These are phyloP conservation scores for Rhizopogon vinicolor DNA, from an alignment of 768 basidiomycete genomes.

Conservation along the genomic window DNA sequence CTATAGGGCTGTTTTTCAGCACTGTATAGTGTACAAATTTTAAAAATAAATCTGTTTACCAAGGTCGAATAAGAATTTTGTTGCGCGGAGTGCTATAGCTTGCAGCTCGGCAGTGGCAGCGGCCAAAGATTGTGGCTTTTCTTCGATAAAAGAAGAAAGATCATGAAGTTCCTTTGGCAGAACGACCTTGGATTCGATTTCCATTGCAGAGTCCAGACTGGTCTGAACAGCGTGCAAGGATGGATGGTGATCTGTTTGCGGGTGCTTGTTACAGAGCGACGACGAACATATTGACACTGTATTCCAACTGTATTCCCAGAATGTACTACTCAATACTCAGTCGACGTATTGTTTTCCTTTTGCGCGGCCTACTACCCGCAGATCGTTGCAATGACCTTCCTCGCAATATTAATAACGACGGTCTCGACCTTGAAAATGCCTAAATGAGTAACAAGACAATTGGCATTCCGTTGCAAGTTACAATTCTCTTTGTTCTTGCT, in stretches of 20 bases:
- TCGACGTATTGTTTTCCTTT: no score
- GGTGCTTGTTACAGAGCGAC: neutral
- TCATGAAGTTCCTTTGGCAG: constrained; percentile 40
- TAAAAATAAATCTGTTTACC: constrained; percentile 39
- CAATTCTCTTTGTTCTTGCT: neutral
- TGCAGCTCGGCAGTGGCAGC: constrained; percentile 49
- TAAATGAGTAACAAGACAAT: neutral
- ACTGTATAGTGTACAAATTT: constrained; percentile 2
- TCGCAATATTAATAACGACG: neutral
- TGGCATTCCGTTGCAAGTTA: neutral
- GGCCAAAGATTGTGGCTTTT: constrained; percentile 51
- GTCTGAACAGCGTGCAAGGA: neutral
- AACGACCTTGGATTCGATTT: constrained; percentile 10
- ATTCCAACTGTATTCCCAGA: no score
- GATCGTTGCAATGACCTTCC: no score
- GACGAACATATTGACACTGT: no score
- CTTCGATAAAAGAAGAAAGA: constrained; percentile 53
- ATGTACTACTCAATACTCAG: no score
- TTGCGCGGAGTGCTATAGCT: constrained; percentile 56
- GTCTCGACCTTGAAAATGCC: neutral
- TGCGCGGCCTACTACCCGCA: neutral
- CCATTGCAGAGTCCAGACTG: neutral
- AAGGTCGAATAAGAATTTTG: constrained; percentile 72
- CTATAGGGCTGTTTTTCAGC: constrained; percentile 28
- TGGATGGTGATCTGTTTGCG: neutral